Evolutionary conservation across 352 stramenopile genomes (phyloP), one percentile per base, ranked within the genome.

Genomic region (Pythium guiyangense): DNA sequence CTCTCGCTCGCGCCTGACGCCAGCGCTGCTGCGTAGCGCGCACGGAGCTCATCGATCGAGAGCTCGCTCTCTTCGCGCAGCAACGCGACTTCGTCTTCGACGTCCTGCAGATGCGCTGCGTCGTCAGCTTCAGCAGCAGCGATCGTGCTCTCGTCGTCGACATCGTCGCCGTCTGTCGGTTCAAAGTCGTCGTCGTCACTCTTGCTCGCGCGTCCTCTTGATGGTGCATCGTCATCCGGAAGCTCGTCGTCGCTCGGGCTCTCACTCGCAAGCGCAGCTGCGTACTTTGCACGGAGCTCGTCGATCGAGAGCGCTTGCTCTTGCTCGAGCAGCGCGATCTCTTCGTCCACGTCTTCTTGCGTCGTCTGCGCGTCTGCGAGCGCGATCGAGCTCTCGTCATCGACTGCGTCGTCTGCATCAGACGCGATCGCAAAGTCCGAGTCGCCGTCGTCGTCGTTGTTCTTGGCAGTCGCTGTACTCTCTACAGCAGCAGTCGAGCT

Each of bases 281-380:
- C 69, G 45, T 91, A 90, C 10, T 69, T 58, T 9, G 68, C 70
- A 15, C 73, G 60, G 27, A 92, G 58, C 49, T 89, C 78, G 17
- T 99, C 95, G 29, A 98, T 75, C 3, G 93, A 91, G 62, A 99
- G 79, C 62, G 97, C 85, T 25, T 71, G 86, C 55, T 99, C 95
- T 63, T 80, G 66, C 44, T 97, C 70, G 4, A 99, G 66, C 35
- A 86, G 60, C 0, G 74, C 78, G 11, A 99, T 63, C 66, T 99
- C 96, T 8, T 92, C 79, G 17, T 75, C 54, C 26, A 83, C 52
- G 47, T 84, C 60, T 42, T 54, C 29, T 55, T 43, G 59, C 6
- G 64, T 52, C 60, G 64, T 39, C 39, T 71, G 56, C 37, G 64
- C 60, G 55, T 98, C 91, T 53, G 97, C 89, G 8, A 60, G 71